These are phyloP conservation scores for Penicillium turbatum DNA, from an alignment of 495 filamentous ascomycete genomes.

Conservation along the genomic window DNA sequence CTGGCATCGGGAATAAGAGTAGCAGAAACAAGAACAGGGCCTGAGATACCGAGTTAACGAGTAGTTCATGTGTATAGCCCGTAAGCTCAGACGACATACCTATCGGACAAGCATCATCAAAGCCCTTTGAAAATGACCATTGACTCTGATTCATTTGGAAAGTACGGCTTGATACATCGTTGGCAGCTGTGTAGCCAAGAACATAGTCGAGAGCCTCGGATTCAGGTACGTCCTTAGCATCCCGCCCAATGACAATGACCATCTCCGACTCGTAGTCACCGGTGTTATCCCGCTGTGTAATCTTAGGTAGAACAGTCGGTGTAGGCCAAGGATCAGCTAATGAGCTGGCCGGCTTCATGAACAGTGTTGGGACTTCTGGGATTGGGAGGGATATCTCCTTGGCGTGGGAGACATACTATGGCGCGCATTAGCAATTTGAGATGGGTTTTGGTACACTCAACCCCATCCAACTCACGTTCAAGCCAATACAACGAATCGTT, in stretches of 20 bases:
- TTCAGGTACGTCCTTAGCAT: slow-evolving; percentile 64
- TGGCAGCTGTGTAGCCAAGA: slow-evolving; percentile 73
- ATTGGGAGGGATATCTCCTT: slow-evolving; percentile 68
- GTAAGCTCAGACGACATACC: slow-evolving; percentile 36
- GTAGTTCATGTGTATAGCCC: not conserved
- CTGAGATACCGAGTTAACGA: slow-evolving; percentile 16
- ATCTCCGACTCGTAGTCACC: slow-evolving; percentile 85
- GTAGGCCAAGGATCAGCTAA: slow-evolving; percentile 65
- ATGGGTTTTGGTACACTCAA: no score
- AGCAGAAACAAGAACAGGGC: slow-evolving; percentile 53
- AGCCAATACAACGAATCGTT: slow-evolving; percentile 65
- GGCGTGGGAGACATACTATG: slow-evolving; percentile 68
- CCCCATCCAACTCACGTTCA: slow-evolving; percentile 53
- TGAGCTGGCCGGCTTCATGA: slow-evolving; percentile 74
- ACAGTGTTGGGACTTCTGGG: slow-evolving; percentile 70
- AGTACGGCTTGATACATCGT: slow-evolving; percentile 77
- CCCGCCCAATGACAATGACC: slow-evolving; percentile 68
- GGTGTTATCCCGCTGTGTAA: slow-evolving; percentile 50
- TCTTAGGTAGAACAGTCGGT: slow-evolving; percentile 58
- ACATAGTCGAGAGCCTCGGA: slow-evolving; percentile 68
- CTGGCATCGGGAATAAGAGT: slow-evolving; percentile 59
- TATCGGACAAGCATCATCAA: slow-evolving; percentile 75
- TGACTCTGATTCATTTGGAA: slow-evolving; percentile 76
- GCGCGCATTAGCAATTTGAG: not conserved
- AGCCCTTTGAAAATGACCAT: slow-evolving; percentile 79